Evolutionary conservation across 2,329 filamentous ascomycete genomes (phyloP), one percentile per base, ranked within the genome.

Genomic region (Rutstroemia sydowiana): DNA sequence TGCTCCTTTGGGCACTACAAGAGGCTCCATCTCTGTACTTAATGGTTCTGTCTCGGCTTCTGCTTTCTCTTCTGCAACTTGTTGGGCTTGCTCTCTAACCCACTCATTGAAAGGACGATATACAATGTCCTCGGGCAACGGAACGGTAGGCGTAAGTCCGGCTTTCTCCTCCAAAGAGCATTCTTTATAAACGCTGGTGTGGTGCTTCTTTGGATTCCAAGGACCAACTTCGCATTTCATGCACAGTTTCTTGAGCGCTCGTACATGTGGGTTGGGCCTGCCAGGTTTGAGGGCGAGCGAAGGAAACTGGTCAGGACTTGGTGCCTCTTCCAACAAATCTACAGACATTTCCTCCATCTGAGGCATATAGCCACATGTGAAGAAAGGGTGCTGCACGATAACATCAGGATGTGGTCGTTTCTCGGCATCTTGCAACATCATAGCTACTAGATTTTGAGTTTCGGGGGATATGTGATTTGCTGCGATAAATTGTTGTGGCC

Each of bases 301-400:
- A 18, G 71, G 69, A 56, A 84, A 85, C 41, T 78, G 73, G n/a
- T 78, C 70, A 18, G 70, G 70, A 14, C 81, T 75, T 1, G 82
- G 81, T 1, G 78, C 71, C 20, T 72, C 67, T 28, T 84, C 81
- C 40, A 81, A 73, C 7, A 84, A 67, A 45, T 76, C 77, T 5
- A 73, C 65, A 16, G 73, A 81, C 63, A 85, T 84, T 57, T 85
- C 81, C 39, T 73, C 69, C 16, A 76, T 65, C 9, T 71, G 68
- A 7, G 88, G 88, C 67, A 92, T 81, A 67, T 84, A 89, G 13
- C 87, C 87, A 28, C 83, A 77, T 48, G 79, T 81, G 73, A 93
- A 93, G 68, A 92, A 93, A 5, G 81, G 74, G 64, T 93, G 88
- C 59, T 87, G 81, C 37, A 92, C 84, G 61, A 93, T 91, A 44